Base-by-base conservation (phyloP, 305 asterid genomes). In the Ilex paraguariensis region DNA sequence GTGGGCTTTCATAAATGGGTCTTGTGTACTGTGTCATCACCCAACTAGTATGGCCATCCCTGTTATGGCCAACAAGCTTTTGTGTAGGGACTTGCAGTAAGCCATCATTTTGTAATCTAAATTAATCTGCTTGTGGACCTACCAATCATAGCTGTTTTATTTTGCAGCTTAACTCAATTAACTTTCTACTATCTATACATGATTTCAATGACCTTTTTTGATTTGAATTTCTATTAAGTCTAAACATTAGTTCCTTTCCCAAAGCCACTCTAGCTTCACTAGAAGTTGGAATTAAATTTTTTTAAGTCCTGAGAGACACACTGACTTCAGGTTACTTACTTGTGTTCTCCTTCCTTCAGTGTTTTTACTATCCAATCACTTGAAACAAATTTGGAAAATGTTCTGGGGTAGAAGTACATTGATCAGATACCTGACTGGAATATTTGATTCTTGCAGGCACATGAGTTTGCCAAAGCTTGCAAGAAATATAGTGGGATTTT, bases 361-460 rank as follows among this genome's bases (percentile, higher is more conserved):
- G n/a, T 17, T 52, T 5, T 14, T 16, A n/a, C n/a, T 59, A 46
- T 67, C 63, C 56, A 55, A 62, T 66, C 39, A 75, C 59, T 64
- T 67, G 33, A 63, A 32, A 70, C 70, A 62, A 71, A 59, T 36
- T 69, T 68, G 73, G 62, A 62, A 46, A 66, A 65, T 75, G 57
- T 65, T 62, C 68, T 69, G 62, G 66, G 81, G 77, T 66, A 51
- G 73, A 69, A 70, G 77, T 52, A 71, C 66, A 66, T 78, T 67
- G 68, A 81, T 79, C 62, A 72, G 81, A 81, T 77, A 79, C 79
- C 95, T 91, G 88, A 88, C 91, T 57, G 82, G 78, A 82, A 77
- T 84, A 79, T 87, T 91, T 91, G 92, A 72, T 83, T 85, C 88
- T 87, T 91, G 96, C 98, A 91, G 96, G 96, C 92, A 86, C 98